Conservation (phyloP, 192 early-diverging fungal genomes). For the Backusella psychrophila region DNA sequence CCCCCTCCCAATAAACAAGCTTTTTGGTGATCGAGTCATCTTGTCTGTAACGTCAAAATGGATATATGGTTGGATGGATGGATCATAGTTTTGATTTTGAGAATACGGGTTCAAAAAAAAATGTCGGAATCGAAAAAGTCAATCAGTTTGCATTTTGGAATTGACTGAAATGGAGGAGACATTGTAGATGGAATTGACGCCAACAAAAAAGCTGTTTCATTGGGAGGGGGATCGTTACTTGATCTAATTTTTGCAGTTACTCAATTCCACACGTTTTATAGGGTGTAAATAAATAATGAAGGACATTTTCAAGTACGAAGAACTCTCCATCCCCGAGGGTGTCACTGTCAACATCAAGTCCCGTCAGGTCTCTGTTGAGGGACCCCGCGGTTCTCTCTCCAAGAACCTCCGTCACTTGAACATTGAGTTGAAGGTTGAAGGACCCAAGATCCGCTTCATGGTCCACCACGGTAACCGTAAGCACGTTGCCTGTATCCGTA, state of each 20-base stretch:
- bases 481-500: constrained; percentile 98
- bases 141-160: neutral
- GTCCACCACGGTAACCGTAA: constrained; percentile 96
- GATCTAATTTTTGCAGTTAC: neutral
- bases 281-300: constrained; percentile 52
- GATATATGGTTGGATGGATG: constrained; percentile 2
- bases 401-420: constrained; percentile 93
- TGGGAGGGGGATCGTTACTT: neutral
- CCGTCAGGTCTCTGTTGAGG: constrained; percentile 80
- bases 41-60: constrained; percentile 1
- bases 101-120: neutral
- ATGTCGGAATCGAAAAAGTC: neutral
- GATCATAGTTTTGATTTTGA: neutral
- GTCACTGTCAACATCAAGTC: constrained; percentile 88
- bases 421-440: constrained; percentile 80
- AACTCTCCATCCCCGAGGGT: constrained; percentile 84
- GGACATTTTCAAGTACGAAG: constrained; percentile 87
- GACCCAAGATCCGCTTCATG: constrained; percentile 81
- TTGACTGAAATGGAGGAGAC: neutral
- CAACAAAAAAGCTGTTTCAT: neutral
- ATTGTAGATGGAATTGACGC: no score
- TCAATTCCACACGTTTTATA: neutral
- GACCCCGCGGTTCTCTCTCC: constrained; percentile 83
- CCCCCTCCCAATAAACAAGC: no score
- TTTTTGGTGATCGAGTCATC: no score